Evolutionary conservation across 371 early-diverging fungal species (phyloP).

Genomic region (Mucor plumbeus): DNA sequence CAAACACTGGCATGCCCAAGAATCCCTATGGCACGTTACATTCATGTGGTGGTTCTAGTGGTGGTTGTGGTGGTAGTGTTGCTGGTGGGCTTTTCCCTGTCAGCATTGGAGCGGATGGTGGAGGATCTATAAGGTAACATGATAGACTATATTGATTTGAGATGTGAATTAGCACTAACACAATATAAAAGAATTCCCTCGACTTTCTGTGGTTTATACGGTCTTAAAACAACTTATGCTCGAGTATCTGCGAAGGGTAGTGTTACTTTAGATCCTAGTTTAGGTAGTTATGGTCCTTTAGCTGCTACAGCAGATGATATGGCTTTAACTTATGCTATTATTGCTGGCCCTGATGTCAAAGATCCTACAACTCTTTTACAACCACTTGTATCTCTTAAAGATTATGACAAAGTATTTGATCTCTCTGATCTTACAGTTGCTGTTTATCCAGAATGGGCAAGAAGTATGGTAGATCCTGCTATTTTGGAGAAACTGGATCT

Average conservation of each 20-base stretch:
- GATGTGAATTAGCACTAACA: too few relatives aligned
- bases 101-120: conserved; percentile 78
- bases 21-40: conserved; percentile 67
- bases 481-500: conserved; percentile 45
- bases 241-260: conserved; percentile 64
- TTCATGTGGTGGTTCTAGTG: conserved; percentile 76
- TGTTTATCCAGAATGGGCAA: conserved; percentile 31
- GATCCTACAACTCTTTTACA: conserved; percentile 29
- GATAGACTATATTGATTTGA: conserved; percentile 20
- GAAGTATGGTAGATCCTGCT: conserved; percentile 38
- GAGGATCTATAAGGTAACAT: conserved; percentile 64
- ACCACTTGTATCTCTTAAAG: conserved; percentile 28
- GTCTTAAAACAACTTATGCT: conserved; percentile 73
- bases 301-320: conserved; percentile 70
- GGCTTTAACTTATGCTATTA: conserved; percentile 62
- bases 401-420: conserved; percentile 27
- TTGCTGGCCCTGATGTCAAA: conserved; percentile 65
- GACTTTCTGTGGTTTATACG: conserved; percentile 73
- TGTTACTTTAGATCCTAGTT: conserved; percentile 52
- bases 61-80: conserved; percentile 69
- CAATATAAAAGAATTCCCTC: conserved; percentile 55
- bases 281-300: conserved; percentile 68
- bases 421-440: conserved; percentile 40
- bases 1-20: conserved; percentile 63
- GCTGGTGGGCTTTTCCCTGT: conserved; percentile 69